phyloP scores from a whole-genome alignment of 345 rosid genomes.

The Arabidopsis suecica region DNA sequence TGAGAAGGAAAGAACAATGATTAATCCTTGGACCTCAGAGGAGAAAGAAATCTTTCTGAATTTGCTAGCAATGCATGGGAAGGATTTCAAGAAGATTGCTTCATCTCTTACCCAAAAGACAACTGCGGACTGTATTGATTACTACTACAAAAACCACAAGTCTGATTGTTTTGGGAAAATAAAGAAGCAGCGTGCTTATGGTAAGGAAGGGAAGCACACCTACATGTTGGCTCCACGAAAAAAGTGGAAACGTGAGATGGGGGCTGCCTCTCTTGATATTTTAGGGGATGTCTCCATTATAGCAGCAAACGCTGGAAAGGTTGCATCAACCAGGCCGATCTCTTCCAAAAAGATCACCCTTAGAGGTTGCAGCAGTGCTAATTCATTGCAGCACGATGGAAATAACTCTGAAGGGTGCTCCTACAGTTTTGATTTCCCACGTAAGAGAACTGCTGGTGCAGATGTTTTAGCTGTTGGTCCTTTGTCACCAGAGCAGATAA shows the following conservation, averaged over 20 bases:
- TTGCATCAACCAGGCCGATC: conserved; percentile 44
- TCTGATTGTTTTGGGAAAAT: conserved; percentile 86
- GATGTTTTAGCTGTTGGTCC: conserved; percentile 89
- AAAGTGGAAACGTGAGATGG: conserved; percentile 70
- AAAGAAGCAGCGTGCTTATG: conserved; percentile 65
- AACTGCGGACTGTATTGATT: conserved; percentile 94
- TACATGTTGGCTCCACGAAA: conserved; percentile 66
- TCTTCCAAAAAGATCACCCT: conserved; percentile 54
- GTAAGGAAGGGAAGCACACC: conserved; percentile 64
- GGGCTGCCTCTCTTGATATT: conserved; percentile 77
- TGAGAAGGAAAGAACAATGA: conserved; percentile 87
- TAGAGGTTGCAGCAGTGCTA: conserved; percentile 55
- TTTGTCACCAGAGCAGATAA: conserved; percentile 81
- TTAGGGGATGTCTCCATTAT: conserved; percentile 78
- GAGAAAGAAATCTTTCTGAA: conserved; percentile 80
- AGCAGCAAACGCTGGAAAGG: conserved; percentile 70
- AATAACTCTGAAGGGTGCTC: conserved; percentile 58
- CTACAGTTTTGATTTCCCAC: conserved; percentile 57
- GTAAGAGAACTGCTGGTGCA: conserved; percentile 79
- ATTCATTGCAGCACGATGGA: conserved; percentile 47
- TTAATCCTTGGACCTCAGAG: conserved; percentile 87
- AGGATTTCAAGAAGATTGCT: conserved; percentile 86
- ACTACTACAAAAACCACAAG: conserved; percentile 97
- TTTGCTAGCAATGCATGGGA: conserved; percentile 75
- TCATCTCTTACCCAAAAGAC: conserved; percentile 85